These are phyloP conservation scores for Lentinula novae-zelandiae DNA, from an alignment of 1,284 basidiomycete species.

Conservation along the genomic window DNA sequence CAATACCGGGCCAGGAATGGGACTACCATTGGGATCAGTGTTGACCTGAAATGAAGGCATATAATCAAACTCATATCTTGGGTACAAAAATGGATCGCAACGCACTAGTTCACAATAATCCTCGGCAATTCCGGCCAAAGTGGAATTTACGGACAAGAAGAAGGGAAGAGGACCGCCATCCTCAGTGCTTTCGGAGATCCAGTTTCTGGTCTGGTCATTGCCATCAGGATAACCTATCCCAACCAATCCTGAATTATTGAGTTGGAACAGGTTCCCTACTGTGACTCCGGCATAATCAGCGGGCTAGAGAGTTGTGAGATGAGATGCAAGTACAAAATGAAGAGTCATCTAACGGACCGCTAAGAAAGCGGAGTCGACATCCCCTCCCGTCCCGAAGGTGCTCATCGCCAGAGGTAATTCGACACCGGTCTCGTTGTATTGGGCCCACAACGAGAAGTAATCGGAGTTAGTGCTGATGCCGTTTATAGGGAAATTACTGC, in stretches of 20 bases:
- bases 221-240: background rate
- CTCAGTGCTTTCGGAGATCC: background rate
- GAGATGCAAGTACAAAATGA: background rate
- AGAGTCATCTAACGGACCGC: background rate
- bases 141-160: background rate
- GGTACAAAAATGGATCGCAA: background rate
- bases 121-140: background rate
- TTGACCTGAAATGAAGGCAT: background rate
- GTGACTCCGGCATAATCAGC: background rate
- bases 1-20: background rate
- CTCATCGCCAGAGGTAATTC: slow-evolving; percentile 4
- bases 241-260: slow-evolving; percentile 1
- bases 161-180: background rate
- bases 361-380: background rate
- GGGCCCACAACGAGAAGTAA: background rate
- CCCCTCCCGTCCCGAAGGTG: background rate
- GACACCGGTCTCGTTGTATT: background rate
- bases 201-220: background rate
- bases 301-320: background rate
- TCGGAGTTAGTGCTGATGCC: background rate
- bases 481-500: background rate
- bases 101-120: slow-evolving; percentile 2
- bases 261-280: background rate
- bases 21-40: background rate
- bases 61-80: background rate